phyloP scores from a whole-genome alignment of 2,329 filamentous ascomycete genomes.

The Cladosporium colombiae region DNA sequence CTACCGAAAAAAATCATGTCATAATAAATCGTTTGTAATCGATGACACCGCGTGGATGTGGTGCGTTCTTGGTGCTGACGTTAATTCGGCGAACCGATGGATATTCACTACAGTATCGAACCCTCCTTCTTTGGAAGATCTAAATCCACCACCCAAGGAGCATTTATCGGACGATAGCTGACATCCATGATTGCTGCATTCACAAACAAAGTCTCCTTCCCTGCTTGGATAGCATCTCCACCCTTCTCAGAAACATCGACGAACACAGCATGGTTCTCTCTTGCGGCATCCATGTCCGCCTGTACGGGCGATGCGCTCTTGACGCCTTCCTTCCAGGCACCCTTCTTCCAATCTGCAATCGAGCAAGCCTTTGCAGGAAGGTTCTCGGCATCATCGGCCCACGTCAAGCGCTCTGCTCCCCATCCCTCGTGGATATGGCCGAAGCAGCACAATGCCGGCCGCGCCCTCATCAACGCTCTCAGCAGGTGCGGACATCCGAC shows the following conservation, averaged over 20 bases:
- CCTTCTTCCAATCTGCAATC: conserved; percentile 23
- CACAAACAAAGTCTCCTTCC: conserved; percentile 57
- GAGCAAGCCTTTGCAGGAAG: conserved; percentile 3
- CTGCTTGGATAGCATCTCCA: conserved; percentile 40
- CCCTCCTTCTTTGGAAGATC: conserved; percentile 38
- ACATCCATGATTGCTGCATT: conserved; percentile 60
- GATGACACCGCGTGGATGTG: not conserved
- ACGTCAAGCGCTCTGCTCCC: conserved; percentile 46
- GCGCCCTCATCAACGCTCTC: conserved; percentile 51
- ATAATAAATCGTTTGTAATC: too few relatives aligned
- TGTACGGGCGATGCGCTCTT: conserved; percentile 21
- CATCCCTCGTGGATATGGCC: conserved; percentile 63
- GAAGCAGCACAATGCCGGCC: conserved; percentile 61
- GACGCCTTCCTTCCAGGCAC: conserved; percentile 13
- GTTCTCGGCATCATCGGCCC: conserved; percentile 37
- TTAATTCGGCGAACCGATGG: not conserved
- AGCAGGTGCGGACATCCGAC: conserved; percentile 60
- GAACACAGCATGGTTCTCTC: conserved; percentile 37
- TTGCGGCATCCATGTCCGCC: conserved; percentile 26
- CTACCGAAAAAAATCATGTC: not conserved
- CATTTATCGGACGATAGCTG: conserved; percentile 51
- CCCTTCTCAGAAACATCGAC: conserved; percentile 29
- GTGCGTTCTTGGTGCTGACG: not conserved
- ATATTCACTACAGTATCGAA: not conserved
- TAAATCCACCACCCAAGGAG: conserved; percentile 59